A percentile compares a stretch with the other conserved stretches of the same genome.
These are phyloP conservation scores for Fremontodendron californicum DNA, from an alignment of 345 rosid genomes.

Conservation along the genomic window DNA sequence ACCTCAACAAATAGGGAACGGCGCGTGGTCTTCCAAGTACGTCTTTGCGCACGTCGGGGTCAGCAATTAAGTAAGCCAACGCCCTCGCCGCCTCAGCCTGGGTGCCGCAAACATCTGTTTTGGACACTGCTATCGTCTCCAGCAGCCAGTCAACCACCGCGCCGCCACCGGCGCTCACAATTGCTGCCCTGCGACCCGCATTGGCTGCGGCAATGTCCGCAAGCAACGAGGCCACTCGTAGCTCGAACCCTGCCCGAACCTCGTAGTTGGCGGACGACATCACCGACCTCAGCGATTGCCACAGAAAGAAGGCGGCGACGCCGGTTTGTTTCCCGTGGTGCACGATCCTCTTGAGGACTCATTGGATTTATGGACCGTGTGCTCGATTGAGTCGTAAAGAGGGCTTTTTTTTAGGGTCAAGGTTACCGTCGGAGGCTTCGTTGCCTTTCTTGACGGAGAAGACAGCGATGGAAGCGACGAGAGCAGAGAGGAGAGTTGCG, in stretches of 20 bases:
- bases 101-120: constrained; percentile 53
- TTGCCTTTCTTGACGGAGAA: constrained; percentile 7
- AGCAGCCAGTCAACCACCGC: constrained; percentile 93
- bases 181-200: constrained; percentile 68
- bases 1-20: constrained; percentile 71
- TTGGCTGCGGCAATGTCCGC: constrained; percentile 90
- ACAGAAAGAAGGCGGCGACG: constrained; percentile 71
- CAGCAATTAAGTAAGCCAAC: constrained; percentile 80
- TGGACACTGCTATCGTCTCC: constrained; percentile 61
- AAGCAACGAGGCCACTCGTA: constrained; percentile 78
- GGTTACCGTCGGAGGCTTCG: constrained; percentile 1
- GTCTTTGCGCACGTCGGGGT: constrained; percentile 60
- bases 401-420: constrained; percentile 19
- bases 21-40: constrained; percentile 86
- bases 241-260: constrained; percentile 85
- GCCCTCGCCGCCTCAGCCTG: constrained; percentile 98
- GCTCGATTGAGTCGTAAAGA: constrained; percentile 42
- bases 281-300: constrained; percentile 90
- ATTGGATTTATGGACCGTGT: constrained; percentile 43
- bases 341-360: constrained; percentile 56
- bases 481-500: constrained; percentile 53
- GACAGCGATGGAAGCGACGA: constrained; percentile 43
- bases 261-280: constrained; percentile 92
- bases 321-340: constrained; percentile 69
- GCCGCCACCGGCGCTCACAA: constrained; percentile 84